A percentile compares a stretch with the other conserved stretches of the same genome.
Conservation (phyloP, 805 yeast genomes). For the Torulaspora maleeae region DNA sequence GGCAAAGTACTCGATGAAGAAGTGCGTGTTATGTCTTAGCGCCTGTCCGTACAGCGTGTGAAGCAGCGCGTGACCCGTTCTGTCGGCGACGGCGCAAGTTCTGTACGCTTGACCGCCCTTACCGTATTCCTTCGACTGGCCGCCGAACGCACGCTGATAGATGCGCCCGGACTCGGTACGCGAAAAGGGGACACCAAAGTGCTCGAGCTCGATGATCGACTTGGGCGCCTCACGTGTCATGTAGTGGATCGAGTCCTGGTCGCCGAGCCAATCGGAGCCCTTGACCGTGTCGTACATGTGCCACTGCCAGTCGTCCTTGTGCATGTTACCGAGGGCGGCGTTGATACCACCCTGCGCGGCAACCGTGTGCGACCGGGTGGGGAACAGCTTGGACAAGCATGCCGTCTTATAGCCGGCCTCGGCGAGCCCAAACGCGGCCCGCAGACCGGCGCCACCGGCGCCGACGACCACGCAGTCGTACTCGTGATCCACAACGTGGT, state of each 20-base stretch:
- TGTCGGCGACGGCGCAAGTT: conserved; percentile 98
- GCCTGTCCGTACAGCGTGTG: conserved; percentile 97
- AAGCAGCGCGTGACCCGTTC: conserved; percentile 96
- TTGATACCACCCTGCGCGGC: conserved; percentile 99
- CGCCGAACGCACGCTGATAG: conserved; percentile 98
- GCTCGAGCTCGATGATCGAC: conserved; percentile 93
- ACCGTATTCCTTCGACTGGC: conserved; percentile 92
- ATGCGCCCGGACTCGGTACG: conserved; percentile 95
- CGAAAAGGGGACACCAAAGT: conserved; percentile 97
- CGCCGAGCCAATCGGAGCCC: conserved; percentile 99
- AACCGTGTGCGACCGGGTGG: conserved; percentile 97
- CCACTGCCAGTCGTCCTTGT: conserved; percentile 98
- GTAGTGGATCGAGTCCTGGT: conserved; percentile 98
- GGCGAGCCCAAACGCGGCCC: conserved; percentile 98
- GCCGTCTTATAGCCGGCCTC: conserved; percentile 97
- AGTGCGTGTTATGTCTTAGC: conserved; percentile 92
- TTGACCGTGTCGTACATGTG: conserved; percentile 99
- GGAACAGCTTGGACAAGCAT: conserved; percentile 93
- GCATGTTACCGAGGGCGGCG: conserved; percentile 98
- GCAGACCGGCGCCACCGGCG: conserved; percentile 98
- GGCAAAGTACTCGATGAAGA: conserved; percentile 96
- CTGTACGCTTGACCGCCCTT: conserved; percentile 99
- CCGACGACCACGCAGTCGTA: conserved; percentile 97
- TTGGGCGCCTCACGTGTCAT: conserved; percentile 98
- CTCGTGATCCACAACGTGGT: conserved; percentile 93